Evolutionary conservation across 768 basidiomycete genomes (phyloP).

Genomic region (Lactifluus volemus): DNA sequence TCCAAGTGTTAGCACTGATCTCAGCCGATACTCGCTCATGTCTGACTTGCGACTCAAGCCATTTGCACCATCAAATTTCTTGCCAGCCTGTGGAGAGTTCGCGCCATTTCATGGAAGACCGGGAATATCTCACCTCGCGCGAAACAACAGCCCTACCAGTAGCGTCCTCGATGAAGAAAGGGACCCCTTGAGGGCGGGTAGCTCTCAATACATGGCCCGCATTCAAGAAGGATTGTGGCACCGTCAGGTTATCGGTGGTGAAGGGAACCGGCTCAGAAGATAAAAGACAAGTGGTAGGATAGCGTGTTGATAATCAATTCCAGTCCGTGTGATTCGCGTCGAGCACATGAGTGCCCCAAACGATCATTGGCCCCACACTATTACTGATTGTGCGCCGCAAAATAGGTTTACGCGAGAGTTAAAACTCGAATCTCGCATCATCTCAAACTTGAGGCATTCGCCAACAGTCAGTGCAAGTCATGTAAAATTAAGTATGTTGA

Average conservation of each 20-base stretch:
- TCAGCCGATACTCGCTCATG: constrained; percentile 1
- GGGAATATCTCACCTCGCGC: constrained; percentile 35
- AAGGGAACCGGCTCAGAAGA: constrained; percentile 25
- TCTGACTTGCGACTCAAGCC: constrained; percentile 13
- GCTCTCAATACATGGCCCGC: constrained; percentile 36
- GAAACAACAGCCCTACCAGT: constrained; percentile 37
- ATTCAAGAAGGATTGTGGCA: constrained; percentile 60
- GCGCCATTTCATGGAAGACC: neutral
- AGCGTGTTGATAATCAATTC: too few species aligned
- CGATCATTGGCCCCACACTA: neutral
- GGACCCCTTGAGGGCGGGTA: constrained; percentile 33
- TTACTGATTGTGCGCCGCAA: too few species aligned
- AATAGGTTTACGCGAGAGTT: too few species aligned
- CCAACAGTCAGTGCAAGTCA: too few species aligned
- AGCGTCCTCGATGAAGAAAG: constrained; percentile 54
- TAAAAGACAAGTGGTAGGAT: neutral
- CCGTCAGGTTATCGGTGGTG: constrained; percentile 54
- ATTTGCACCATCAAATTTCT: constrained; percentile 6
- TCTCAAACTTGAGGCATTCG: too few species aligned
- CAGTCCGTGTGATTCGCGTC: too few species aligned
- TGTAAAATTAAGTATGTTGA: too few species aligned
- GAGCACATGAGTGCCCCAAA: too few species aligned
- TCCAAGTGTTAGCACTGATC: neutral
- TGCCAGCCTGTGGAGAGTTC: constrained; percentile 1
- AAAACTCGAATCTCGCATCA: too few species aligned